Percentiles rank a stretch among this genome's conserved stretches.
These are phyloP conservation scores for Erodium chrysanthum DNA, from an alignment of 441 rosid genomes.

Conservation along the genomic window DNA sequence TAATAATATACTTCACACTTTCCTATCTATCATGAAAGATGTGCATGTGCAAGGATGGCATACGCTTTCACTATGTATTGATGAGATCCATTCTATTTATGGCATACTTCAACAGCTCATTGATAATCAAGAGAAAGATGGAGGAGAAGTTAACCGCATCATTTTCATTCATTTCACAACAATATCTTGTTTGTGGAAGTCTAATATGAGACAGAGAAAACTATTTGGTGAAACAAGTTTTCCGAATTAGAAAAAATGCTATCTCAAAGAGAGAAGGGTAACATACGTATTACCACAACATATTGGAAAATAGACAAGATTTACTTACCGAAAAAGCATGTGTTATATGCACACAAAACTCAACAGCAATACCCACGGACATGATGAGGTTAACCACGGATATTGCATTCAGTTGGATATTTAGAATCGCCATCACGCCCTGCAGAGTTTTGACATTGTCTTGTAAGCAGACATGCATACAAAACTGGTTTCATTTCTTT, in stretches of 20 bases:
- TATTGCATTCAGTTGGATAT: constrained; percentile 87
- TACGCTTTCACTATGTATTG: background rate
- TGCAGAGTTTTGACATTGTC: constrained; percentile 28
- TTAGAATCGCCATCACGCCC: constrained; percentile 90
- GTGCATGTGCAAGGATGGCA: background rate
- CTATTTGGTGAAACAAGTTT: background rate
- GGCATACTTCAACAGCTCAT: background rate
- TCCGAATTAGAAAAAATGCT: background rate
- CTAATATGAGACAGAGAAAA: background rate
- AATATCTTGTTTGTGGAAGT: background rate
- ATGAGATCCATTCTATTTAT: background rate
- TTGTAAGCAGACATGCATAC: constrained; percentile 16
- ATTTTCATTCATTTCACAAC: constrained; percentile 9
- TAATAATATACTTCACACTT: background rate
- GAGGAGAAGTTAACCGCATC: background rate
- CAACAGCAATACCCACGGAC: constrained; percentile 96
- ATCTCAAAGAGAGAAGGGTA: background rate
- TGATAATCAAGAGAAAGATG: background rate
- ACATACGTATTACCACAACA: background rate
- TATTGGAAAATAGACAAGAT: background rate
- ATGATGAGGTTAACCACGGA: constrained; percentile 93
- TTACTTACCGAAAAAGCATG: constrained; percentile 80
- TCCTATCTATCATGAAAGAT: background rate
- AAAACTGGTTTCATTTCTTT: background rate
- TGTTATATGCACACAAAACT: constrained; percentile 96